Evolutionary conservation across 768 basidiomycete species (phyloP), one percentile per base, ranked within the genome.

Genomic region (Phylloporus rhodoxanthus): DNA sequence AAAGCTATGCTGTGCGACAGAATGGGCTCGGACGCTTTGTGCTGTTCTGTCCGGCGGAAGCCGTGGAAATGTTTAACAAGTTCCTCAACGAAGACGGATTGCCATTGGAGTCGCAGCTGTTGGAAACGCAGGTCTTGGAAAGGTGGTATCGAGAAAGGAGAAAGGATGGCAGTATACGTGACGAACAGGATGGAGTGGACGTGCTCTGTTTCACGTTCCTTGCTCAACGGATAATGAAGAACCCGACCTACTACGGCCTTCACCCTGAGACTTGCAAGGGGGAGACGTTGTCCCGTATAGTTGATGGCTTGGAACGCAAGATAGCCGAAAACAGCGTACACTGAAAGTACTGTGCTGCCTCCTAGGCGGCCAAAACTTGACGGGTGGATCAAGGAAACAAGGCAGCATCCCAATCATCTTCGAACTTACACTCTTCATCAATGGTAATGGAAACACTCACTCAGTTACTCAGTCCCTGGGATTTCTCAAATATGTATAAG

Each of bases 11-110:
- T 4, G 78, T 91, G 11, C 78, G 77, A 47, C 81, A 83, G 55
- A 69, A 74, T 1, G 74, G 72, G 9, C 56, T 71, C 0, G 87
- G 90, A 0, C 75, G 76, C 49, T 93, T 95, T 70, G 75, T 86
- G 60, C 69, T 98, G 40, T 88, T 99, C 63, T 97, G 95, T 66
- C 94, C 92, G 57, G 74, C 82, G 6, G 94, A 96, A 64, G 80
- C 84, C 42, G 80, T 82, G 53, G 88, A 91, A 54, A 84, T 85
- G 13, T 84, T 91, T 63, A 77, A 78, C 38, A 82, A 86, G 21
- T 92, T 95, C 72, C 69, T 99, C 54, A 82, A 84, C 49, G 59
- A 63, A 28, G 86, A 93, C 19, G 96, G 96, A 5, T 71, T 95
- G 19, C 91, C 92, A 1, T 70, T 97, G 30, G 96, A 99, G 68